Evolutionary conservation across 2,329 filamentous ascomycete species (phyloP).

Genomic region (Geosmithia flava): DNA sequence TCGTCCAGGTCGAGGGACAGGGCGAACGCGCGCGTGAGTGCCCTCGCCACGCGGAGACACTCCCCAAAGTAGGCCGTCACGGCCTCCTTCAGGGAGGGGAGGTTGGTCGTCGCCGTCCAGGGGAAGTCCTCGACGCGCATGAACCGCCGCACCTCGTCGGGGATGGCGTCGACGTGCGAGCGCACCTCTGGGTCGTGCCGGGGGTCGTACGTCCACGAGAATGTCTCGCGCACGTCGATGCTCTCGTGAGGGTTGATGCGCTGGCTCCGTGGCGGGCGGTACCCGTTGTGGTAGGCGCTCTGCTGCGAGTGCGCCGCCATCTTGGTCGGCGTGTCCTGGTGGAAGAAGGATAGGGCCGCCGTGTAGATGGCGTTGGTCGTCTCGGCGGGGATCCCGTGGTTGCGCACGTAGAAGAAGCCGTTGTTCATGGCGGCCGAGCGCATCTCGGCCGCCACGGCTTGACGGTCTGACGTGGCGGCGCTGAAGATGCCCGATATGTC

Average conservation of each 20-base stretch:
- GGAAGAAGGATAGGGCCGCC: constrained; percentile 32
- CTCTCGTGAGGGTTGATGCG: constrained; percentile 37
- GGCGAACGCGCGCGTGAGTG: constrained; percentile 38
- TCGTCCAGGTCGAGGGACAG: constrained; percentile 41
- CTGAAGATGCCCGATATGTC: constrained; percentile 31
- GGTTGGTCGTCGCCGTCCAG: constrained; percentile 35
- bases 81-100: constrained; percentile 34
- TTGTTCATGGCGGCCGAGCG: constrained; percentile 32
- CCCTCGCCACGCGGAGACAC: constrained; percentile 36
- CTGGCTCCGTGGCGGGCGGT: constrained; percentile 23
- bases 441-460: constrained; percentile 26
- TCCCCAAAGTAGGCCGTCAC: constrained; percentile 32
- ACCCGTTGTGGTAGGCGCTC: constrained; percentile 35
- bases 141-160: constrained; percentile 25
- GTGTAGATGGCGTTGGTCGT: constrained; percentile 15
- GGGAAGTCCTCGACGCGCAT: constrained; percentile 36
- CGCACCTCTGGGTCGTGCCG: constrained; percentile 33
- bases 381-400: constrained; percentile 29
- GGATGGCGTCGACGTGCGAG: constrained; percentile 23
- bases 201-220: constrained; percentile 39
- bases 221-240: constrained; percentile 37
- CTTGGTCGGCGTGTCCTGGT: constrained; percentile 29
- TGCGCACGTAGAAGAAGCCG: constrained; percentile 43
- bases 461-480: constrained; percentile 17
- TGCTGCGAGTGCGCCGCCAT: constrained; percentile 18